Conservation (phyloP, 805 yeast species). For the Suhomyces prunicola region DNA sequence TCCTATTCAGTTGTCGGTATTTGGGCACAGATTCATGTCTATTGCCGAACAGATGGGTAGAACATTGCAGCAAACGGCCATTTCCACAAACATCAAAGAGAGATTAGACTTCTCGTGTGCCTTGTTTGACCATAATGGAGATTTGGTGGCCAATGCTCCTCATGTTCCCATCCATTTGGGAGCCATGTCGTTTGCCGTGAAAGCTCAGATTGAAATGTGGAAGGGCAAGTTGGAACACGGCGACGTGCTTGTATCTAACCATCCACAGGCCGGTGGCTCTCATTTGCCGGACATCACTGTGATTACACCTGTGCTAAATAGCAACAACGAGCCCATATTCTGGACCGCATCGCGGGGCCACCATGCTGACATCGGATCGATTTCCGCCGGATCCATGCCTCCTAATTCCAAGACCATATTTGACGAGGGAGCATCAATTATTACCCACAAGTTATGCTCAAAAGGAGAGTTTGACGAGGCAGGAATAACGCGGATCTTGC, state of each 20-base stretch:
- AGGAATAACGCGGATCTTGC: constrained; percentile 56
- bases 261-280: constrained; percentile 43
- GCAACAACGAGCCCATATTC: constrained; percentile 55
- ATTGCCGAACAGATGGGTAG: constrained; percentile 61
- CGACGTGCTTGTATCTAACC: constrained; percentile 43
- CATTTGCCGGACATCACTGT: constrained; percentile 68
- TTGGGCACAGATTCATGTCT: constrained; percentile 49
- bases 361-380: constrained; percentile 94
- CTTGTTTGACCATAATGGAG: constrained; percentile 39
- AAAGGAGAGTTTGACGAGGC: constrained; percentile 75
- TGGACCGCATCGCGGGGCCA: constrained; percentile 95
- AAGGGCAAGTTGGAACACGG: constrained; percentile 38
- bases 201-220: constrained; percentile 40
- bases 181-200: constrained; percentile 47
- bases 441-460: constrained; percentile 67
- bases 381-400: constrained; percentile 92
- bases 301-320: constrained; percentile 77
- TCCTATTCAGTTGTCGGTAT: constrained; percentile 39
- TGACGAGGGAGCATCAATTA: constrained; percentile 90
- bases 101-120: constrained; percentile 47
- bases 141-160: constrained; percentile 46
- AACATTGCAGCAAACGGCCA: constrained; percentile 43
- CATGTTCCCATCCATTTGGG: constrained; percentile 47
- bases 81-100: constrained; percentile 45
- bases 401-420: constrained; percentile 80